These are phyloP conservation scores for Globisporangium irregulare DNA, from an alignment of 352 stramenopile genomes.

Conservation along the genomic window DNA sequence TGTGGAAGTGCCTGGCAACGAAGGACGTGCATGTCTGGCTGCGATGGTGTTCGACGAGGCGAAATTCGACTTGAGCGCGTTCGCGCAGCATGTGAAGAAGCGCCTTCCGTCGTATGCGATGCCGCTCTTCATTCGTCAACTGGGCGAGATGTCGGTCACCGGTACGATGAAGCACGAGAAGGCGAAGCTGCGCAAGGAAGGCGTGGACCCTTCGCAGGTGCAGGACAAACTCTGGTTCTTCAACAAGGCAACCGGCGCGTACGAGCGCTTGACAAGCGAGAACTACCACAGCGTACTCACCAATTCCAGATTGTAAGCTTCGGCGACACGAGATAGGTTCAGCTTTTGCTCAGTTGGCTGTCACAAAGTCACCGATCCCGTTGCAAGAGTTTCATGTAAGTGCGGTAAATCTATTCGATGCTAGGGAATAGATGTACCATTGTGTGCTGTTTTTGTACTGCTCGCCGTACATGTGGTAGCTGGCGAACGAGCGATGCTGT, in stretches of 20 bases:
- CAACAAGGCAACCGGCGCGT: slow-evolving; percentile 43
- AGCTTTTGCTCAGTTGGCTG: not conserved
- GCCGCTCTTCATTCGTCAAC: slow-evolving; percentile 83
- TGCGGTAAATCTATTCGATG: not conserved
- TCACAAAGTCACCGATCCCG: not conserved
- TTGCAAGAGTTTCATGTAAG: not conserved
- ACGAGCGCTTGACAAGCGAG: slow-evolving; percentile 51
- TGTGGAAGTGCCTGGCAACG: slow-evolving; percentile 63
- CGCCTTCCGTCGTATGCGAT: slow-evolving; percentile 66
- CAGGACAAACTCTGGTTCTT: slow-evolving; percentile 59
- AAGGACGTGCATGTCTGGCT: slow-evolving; percentile 82
- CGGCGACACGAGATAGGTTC: not conserved
- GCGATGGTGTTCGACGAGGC: slow-evolving; percentile 78
- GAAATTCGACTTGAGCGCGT: slow-evolving; percentile 50
- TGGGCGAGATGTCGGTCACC: slow-evolving; percentile 74
- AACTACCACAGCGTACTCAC: slow-evolving; percentile 56
- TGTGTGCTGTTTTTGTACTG: not conserved
- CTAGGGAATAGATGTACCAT: not conserved
- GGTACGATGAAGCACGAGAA: slow-evolving; percentile 93
- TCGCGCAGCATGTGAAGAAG: slow-evolving; percentile 48
- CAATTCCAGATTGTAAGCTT: slow-evolving; percentile 43
- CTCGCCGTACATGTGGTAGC: not conserved
- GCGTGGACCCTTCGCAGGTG: slow-evolving; percentile 64
- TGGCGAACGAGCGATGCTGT: not conserved
- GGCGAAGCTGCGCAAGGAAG: slow-evolving; percentile 80